Conservation (phyloP, 768 basidiomycete genomes). For the Pleurotus tuoliensis region DNA sequence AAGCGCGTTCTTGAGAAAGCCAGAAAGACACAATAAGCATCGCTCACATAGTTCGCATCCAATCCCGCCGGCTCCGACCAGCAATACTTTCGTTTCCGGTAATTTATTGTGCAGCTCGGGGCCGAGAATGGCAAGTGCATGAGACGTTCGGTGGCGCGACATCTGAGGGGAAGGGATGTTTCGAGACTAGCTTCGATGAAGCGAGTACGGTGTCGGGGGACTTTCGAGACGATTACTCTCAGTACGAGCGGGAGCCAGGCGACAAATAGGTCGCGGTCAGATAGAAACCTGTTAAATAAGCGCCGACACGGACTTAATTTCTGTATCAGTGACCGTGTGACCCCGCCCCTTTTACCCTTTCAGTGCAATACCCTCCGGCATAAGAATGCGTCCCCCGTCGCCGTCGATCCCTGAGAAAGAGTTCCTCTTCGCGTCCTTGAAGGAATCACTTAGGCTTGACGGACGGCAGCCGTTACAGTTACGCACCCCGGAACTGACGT, state of each 20-base stretch:
- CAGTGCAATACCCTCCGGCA: too few species aligned
- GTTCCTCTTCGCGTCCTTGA: slow-evolving; percentile 75
- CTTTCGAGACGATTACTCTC: too few species aligned
- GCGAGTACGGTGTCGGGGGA: too few species aligned
- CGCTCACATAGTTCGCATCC: slow-evolving; percentile 89
- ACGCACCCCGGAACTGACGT: slow-evolving; percentile 62
- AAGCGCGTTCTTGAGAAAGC: not conserved
- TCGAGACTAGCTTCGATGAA: too few species aligned
- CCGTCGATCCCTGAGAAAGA: slow-evolving; percentile 90
- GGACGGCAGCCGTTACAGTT: slow-evolving; percentile 69
- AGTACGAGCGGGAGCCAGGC: too few species aligned
- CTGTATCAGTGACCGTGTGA: too few species aligned
- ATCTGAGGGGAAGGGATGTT: too few species aligned
- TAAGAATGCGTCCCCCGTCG: slow-evolving; percentile 65
- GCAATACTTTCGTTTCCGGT: slow-evolving; percentile 64
- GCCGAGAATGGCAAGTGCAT: slow-evolving; percentile 80
- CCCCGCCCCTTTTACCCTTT: too few species aligned
- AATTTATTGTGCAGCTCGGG: slow-evolving; percentile 60
- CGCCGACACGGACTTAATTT: too few species aligned
- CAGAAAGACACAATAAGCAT: not conserved
- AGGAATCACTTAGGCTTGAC: slow-evolving; percentile 77
- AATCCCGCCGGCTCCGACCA: slow-evolving; percentile 96
- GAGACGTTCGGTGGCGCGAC: slow-evolving; percentile 40
- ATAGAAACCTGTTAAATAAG: too few species aligned
- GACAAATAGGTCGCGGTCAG: too few species aligned